These are phyloP conservation scores for Vitis amurensis DNA, from an alignment of 164 flowering plant genomes.

Conservation along the genomic window DNA sequence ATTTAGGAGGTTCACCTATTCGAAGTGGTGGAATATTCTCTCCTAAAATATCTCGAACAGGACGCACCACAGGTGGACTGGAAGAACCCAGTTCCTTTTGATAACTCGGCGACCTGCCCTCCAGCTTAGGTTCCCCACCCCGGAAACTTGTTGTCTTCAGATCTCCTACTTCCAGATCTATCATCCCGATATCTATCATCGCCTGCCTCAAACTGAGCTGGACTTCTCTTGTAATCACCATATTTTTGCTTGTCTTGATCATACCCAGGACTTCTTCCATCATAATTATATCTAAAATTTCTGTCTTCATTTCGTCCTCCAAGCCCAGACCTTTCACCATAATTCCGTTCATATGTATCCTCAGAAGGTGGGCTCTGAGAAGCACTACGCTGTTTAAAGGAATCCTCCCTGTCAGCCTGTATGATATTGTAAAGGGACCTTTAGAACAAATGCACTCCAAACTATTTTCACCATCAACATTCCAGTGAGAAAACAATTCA, in stretches of 20 bases:
- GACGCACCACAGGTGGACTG: constrained; percentile 20
- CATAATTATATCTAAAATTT: constrained; percentile 21
- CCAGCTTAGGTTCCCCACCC: constrained; percentile 18
- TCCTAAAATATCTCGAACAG: constrained; percentile 29
- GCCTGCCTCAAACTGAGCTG: constrained; percentile 49
- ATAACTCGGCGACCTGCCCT: constrained; percentile 22
- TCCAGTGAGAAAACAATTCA: neutral
- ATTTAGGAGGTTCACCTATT: constrained; percentile 21
- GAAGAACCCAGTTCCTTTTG: constrained; percentile 16
- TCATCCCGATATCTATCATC: constrained; percentile 53
- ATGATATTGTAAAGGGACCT: neutral
- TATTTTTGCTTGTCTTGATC: constrained; percentile 26
- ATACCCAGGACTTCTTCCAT: constrained; percentile 39
- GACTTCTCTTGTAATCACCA: constrained; percentile 32
- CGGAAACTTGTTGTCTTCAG: constrained; percentile 18
- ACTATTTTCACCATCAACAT: too few relatives aligned
- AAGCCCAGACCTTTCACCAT: constrained; percentile 21
- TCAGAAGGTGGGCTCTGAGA: constrained; percentile 14
- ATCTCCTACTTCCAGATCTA: constrained; percentile 25
- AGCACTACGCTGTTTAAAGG: neutral
- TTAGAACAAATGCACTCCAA: neutral
- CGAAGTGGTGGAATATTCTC: constrained; percentile 22
- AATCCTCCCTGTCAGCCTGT: too few relatives aligned
- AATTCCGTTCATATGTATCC: constrained; percentile 16
- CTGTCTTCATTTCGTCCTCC: constrained; percentile 18